A percentile compares a stretch with the other conserved stretches of the same genome.
These are phyloP conservation scores for Rickenella mellea DNA, from an alignment of 768 basidiomycete species.

Conservation along the genomic window DNA sequence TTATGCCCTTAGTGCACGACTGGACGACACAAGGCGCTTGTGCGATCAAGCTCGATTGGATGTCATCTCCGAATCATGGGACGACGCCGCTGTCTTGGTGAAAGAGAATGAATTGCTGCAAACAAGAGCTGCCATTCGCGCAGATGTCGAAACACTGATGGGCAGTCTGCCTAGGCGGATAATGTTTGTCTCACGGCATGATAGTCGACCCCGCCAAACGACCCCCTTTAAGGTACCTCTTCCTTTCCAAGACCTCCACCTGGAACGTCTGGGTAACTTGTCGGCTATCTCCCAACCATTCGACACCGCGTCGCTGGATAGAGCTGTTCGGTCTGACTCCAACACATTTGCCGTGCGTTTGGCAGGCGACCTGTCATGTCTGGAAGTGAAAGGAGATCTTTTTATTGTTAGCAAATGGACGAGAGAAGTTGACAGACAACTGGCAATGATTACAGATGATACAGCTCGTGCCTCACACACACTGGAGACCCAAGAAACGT, in stretches of 20 bases:
- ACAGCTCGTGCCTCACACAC: too few relatives aligned
- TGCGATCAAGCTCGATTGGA: conserved; percentile 35
- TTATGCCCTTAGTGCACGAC: conserved; percentile 43
- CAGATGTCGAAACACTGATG: conserved; percentile 38
- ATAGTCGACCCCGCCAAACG: conserved; percentile 9
- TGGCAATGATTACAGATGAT: too few relatives aligned
- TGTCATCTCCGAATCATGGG: conserved; percentile 25
- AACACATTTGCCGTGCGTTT: conserved; percentile 63
- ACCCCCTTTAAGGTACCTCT: conserved; percentile 22
- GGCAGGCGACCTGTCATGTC: conserved; percentile 38
- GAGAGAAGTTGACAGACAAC: not conserved
- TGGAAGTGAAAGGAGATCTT: conserved; percentile 38
- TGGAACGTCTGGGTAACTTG: conserved; percentile 23
- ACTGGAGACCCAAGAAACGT: too few relatives aligned
- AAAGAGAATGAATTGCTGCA: conserved; percentile 22
- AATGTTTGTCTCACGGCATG: conserved; percentile 40
- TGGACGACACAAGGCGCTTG: conserved; percentile 49
- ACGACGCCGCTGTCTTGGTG: conserved; percentile 18
- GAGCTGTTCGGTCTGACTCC: conserved; percentile 54
- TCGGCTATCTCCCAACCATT: conserved; percentile 37
- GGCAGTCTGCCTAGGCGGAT: conserved; percentile 41
- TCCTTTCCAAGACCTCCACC: conserved; percentile 28
- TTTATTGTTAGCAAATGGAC: conserved; percentile 15
- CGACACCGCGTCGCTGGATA: conserved; percentile 51
- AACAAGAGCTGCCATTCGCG: conserved; percentile 22